phyloP scores from a whole-genome alignment of 768 basidiomycete genomes.

The Grammothele lineata region DNA sequence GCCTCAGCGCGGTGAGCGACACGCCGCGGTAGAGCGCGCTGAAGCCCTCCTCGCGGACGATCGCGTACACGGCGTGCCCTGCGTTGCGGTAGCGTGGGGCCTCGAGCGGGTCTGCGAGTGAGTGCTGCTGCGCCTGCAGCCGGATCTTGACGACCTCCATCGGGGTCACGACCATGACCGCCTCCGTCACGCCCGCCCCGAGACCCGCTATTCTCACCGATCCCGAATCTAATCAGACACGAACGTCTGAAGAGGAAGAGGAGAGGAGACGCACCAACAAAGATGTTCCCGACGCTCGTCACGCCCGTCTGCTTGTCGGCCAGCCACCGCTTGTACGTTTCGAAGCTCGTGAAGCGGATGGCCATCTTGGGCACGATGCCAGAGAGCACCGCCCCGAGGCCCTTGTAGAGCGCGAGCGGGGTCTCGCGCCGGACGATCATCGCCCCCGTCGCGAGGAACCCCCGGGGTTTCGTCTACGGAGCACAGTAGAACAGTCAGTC shows the following conservation, averaged over 20 bases:
- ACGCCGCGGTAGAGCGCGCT: slow-evolving; percentile 89
- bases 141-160: slow-evolving; percentile 99
- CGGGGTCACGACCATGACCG: slow-evolving; percentile 90
- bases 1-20: slow-evolving; percentile 85
- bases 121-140: slow-evolving; percentile 96
- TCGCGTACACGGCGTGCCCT: slow-evolving; percentile 92
- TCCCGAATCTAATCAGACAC: background rate
- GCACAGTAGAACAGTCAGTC: background rate
- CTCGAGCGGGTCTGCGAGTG: slow-evolving; percentile 92
- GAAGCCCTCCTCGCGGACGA: slow-evolving; percentile 88
- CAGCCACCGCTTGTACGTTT: slow-evolving; percentile 85
- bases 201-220: slow-evolving; percentile 69
- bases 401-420: slow-evolving; percentile 95
- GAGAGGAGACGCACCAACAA: slow-evolving; percentile 59
- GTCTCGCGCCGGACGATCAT: slow-evolving; percentile 90
- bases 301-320: slow-evolving; percentile 74
- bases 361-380: slow-evolving; percentile 99
- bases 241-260: background rate
- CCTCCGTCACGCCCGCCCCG: slow-evolving; percentile 94
- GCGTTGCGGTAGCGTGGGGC: slow-evolving; percentile 93
- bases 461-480: slow-evolving; percentile 80
- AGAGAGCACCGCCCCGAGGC: slow-evolving; percentile 91
- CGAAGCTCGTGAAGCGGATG: slow-evolving; percentile 96
- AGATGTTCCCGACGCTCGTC: slow-evolving; percentile 75
- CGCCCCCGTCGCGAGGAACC: slow-evolving; percentile 86